Evolutionary conservation across 208 protist species (phyloP).

Genomic region (Leishmania gerbilli): DNA sequence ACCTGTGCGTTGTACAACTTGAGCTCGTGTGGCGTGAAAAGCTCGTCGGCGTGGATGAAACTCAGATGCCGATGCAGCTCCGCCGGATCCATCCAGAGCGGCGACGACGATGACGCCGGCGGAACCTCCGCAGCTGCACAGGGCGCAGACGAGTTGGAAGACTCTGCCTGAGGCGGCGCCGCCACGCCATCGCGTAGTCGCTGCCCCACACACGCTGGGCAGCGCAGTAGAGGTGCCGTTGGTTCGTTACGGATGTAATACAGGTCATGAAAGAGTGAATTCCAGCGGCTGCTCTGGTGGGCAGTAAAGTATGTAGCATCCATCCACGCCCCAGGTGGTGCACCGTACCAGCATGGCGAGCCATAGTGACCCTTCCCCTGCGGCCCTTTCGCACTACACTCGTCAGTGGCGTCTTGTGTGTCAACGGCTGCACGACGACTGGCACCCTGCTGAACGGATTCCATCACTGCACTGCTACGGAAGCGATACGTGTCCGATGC

Average conservation of each 20-base stretch:
- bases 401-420: not conserved
- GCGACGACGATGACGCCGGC: not conserved
- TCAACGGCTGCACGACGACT: not conserved
- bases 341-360: constrained; percentile 23
- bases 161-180: not conserved
- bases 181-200: not conserved
- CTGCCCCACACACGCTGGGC: constrained; percentile 33
- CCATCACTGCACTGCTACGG: not conserved
- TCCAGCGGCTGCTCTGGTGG: constrained; percentile 14
- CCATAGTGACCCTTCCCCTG: not conserved
- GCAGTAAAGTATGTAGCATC: constrained; percentile 34
- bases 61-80: constrained; percentile 67
- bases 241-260: constrained; percentile 24
- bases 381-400: not conserved
- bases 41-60: constrained; percentile 56
- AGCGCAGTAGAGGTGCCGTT: constrained; percentile 41
- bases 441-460: not conserved
- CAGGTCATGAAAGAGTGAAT: constrained; percentile 21
- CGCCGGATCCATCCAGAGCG: constrained; percentile 32
- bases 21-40: constrained; percentile 48
- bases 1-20: constrained; percentile 50
- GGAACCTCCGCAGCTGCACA: not conserved
- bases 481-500: not conserved
- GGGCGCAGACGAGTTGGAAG: not conserved
- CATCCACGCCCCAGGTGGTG: constrained; percentile 20